A percentile compares a stretch with the other conserved stretches of the same genome.
Evolutionary conservation across 257 asterid genomes (phyloP).

Genomic region (Cinchona pubescens): DNA sequence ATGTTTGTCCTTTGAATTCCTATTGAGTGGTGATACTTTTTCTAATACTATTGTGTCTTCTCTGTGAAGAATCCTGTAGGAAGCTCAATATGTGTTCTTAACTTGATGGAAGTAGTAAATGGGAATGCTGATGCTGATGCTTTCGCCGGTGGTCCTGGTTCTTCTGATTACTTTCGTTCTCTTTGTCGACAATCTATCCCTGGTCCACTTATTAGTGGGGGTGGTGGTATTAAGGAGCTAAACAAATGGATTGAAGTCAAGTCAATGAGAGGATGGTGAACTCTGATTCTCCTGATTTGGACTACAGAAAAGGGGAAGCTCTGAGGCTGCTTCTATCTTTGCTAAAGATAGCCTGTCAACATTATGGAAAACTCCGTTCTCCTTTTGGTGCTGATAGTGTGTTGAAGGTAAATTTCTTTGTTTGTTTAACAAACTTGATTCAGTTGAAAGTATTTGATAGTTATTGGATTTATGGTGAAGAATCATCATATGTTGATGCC

Average conservation of each 20-base stretch:
- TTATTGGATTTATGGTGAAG: background rate
- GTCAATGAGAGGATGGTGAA: constrained; percentile 69
- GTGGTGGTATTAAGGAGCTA: constrained; percentile 67
- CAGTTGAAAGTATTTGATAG: background rate
- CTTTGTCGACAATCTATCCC: constrained; percentile 68
- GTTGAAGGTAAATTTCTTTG: constrained; percentile 49
- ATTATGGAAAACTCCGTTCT: constrained; percentile 86
- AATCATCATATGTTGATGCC: background rate
- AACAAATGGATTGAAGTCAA: constrained; percentile 94
- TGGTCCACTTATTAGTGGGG: constrained; percentile 92
- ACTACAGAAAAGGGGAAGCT: constrained; percentile 57
- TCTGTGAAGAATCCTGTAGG: constrained; percentile 60
- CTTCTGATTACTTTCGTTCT: constrained; percentile 53
- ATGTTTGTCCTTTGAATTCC: constrained; percentile 18
- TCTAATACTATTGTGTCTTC: constrained; percentile 25
- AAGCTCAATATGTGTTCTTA: constrained; percentile 65
- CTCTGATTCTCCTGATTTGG: constrained; percentile 41
- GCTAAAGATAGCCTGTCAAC: constrained; percentile 77
- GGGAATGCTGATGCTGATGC: constrained; percentile 44
- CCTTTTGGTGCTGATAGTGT: constrained; percentile 75
- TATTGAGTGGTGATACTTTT: constrained; percentile 6
- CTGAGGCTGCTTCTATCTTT: constrained; percentile 71
- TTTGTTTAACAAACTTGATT: constrained; percentile 1
- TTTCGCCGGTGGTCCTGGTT: constrained; percentile 43
- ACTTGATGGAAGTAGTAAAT: constrained; percentile 63